Base-by-base conservation (phyloP, 139 green algal species). In the Volvox reticuliferus region DNA sequence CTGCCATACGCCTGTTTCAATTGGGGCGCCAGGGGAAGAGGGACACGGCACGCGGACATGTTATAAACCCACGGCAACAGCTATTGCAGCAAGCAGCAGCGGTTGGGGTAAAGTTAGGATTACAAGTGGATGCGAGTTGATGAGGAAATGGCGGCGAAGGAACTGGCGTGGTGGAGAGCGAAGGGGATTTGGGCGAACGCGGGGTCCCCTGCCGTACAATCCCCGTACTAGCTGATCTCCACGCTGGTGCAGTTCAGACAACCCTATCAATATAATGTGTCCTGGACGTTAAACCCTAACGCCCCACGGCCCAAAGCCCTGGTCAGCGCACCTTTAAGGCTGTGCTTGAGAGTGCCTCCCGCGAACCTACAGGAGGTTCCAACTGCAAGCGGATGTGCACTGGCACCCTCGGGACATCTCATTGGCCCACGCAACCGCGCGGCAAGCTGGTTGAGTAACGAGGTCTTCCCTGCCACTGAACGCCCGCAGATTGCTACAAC, bases 371-470 rank as follows among this genome's bases (percentile, higher is more conserved):
- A 20, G 37, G 65, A 55, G 44, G 44, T 55, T 55, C 44, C 44
- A 2, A 24, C 35, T 24, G 67, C 16, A 18, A 24, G 6, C 33
- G 30, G 33, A 19, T 65, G 32, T 2, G 36, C 21, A 19, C 26
- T 24, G 16, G 63, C 2, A 9, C 65, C 65, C 21, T 28, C 36
- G 26, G 18, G n/a, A 28, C 83, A 36, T 30, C 65, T 26, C 65
- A 30, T 28, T 2, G 44, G 44, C 9, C 44, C 44, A 9, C 44
- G 9, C 9, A 89, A 30, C 37, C 30, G 44, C 28, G 28, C 19
- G 5, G 99, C 92, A 77, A 99, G 93, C 94, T 98, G 95, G 92
- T 99, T 99, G 1, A 99, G 91, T 37, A 99, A 96, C 93, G 96
- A 99, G 69, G 75, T 95, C 90, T 99, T 99, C 86, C 98, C 98